Evolutionary conservation across 2,329 filamentous ascomycete genomes (phyloP).

Genomic region (Alternaria sp.): DNA sequence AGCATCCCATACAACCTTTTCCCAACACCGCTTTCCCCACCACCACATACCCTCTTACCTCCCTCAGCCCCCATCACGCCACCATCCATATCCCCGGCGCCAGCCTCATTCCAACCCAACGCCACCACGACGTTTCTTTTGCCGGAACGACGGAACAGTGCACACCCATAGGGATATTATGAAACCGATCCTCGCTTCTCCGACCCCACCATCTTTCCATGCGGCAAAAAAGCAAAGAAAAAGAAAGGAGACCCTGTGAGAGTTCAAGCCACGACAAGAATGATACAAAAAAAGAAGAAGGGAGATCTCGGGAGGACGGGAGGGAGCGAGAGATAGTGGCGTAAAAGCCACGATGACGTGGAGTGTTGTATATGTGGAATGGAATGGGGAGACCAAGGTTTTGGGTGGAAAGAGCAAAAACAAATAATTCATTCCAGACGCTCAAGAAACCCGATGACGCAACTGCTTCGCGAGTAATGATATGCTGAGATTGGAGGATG

Average conservation of each 20-base stretch:
- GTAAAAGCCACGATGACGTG: neutral
- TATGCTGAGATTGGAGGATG: neutral
- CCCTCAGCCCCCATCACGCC: neutral
- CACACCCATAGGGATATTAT: neutral
- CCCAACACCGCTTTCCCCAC: neutral
- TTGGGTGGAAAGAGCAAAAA: neutral
- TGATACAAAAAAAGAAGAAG: neutral
- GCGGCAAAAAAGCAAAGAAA: neutral
- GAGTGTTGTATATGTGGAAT: neutral
- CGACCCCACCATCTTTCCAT: neutral
- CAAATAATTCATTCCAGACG: too few relatives aligned
- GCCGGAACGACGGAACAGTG: neutral
- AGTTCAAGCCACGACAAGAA: neutral
- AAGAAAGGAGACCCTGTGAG: neutral
- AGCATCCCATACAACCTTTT: neutral
- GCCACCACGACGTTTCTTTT: neutral
- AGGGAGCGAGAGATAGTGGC: neutral
- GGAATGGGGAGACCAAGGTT: neutral
- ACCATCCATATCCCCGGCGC: neutral
- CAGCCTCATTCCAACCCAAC: neutral
- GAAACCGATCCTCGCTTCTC: neutral
- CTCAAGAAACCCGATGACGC: too few relatives aligned
- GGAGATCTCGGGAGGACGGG: neutral
- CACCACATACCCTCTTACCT: neutral
- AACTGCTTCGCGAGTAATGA: neutral